A percentile compares a stretch with the other conserved stretches of the same genome.
Conservation (phyloP, 768 basidiomycete species). For the Exidia glandulosa region DNA sequence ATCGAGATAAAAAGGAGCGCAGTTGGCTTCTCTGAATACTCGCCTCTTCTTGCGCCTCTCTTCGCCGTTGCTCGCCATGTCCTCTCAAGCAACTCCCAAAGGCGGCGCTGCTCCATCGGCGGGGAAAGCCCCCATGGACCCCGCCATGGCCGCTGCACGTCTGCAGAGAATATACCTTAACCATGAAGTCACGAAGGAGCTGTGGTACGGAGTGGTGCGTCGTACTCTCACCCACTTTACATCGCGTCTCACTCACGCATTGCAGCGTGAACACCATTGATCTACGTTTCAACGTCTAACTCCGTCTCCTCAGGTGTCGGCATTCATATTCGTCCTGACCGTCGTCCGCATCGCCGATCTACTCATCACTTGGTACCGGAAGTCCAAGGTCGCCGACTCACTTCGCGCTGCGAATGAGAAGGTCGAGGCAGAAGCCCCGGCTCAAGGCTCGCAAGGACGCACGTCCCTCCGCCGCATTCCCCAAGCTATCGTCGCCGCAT, state of each 20-base stretch:
- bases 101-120: neutral
- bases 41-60: neutral
- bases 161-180: neutral
- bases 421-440: slow-evolving; percentile 1
- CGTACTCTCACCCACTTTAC: neutral
- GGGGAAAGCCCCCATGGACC: neutral
- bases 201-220: neutral
- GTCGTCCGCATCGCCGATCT: slow-evolving; percentile 1
- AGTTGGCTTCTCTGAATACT: neutral
- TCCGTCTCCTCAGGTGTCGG: neutral
- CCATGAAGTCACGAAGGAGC: neutral
- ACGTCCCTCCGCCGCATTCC: slow-evolving; percentile 23
- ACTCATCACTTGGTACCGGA: neutral
- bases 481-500: slow-evolving; percentile 28
- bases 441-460: neutral
- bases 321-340: slow-evolving; percentile 10
- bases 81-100: neutral
- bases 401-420: slow-evolving; percentile 6
- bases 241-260: neutral
- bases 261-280: neutral
- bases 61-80: neutral
- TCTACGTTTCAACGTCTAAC: neutral
- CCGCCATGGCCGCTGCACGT: neutral
- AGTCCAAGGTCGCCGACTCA: slow-evolving; percentile 1
- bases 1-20: neutral